Base-by-base conservation (phyloP, 768 basidiomycete species). In the Inosperma sp. region DNA sequence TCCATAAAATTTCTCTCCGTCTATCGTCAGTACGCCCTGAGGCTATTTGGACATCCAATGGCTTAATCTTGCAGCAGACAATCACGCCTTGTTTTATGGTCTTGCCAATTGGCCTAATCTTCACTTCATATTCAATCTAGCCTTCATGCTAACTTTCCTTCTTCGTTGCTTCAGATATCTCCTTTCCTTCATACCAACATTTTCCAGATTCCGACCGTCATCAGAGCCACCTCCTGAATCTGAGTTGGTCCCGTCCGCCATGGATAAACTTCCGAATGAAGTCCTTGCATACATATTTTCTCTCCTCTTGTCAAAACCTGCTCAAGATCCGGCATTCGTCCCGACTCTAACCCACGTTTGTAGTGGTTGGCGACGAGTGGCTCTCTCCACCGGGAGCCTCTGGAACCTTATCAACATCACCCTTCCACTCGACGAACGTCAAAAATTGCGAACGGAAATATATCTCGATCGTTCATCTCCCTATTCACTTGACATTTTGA, bases 391-490 rank as follows among this genome's bases (percentile, higher is more conserved):
- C 9, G 67, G 73, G 30, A 59, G 54, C 3, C 58, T 84, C n/a
- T 84, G 82, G 82, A 68, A 70, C 1, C 71, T 62, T n/a, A 68
- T 84, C 51, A 58, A 64, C 43, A 64, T 83, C 43, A 70, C 72
- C 8, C 71, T 69, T 47, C 79, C 80, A 2, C 62, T 70, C 9
- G 68, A 64, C n/a, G 51, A 56, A 6, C 55, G 50, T 5, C 75
- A 79, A 53, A 54, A 77, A 4, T 48, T 59, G 14, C 71, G 73
- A 44, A 62, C 70, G 4, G 46, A 63, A 2, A 53, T 70, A 17
- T 78, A 68, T 62, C 59, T 83, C 6, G 50, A 55, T 12, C 72
- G 79, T n/a, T 83, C 82, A 8, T 64, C 66, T 19, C 52, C 58
- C 10, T 65, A 67, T 46, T 73, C 81, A 1, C 68, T 84, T 41